Conservation (phyloP, 164 flowering plant species). For the Macadamia tetraphylla region DNA sequence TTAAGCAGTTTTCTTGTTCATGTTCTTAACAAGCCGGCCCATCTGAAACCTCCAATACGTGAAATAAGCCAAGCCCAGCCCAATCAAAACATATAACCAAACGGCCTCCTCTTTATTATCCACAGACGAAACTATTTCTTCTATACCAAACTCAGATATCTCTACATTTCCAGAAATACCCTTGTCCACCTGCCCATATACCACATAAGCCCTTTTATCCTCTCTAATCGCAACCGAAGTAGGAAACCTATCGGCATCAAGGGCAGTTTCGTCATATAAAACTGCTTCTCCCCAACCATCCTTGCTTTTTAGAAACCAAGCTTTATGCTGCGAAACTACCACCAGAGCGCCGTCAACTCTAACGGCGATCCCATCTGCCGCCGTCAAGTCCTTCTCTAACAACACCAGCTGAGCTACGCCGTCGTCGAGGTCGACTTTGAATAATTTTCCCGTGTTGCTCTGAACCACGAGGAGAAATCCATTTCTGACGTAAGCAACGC, state of each 20-base stretch:
- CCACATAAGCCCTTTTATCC: constrained; percentile 55
- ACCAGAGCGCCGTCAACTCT: constrained; percentile 57
- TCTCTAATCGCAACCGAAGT: constrained; percentile 43
- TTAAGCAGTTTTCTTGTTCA: constrained; percentile 50
- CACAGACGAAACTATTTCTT: constrained; percentile 45
- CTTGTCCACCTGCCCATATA: constrained; percentile 63
- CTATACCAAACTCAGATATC: constrained; percentile 54
- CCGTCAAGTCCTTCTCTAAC: constrained; percentile 32
- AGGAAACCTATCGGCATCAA: constrained; percentile 48
- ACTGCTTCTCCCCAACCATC: constrained; percentile 69
- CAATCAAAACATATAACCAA: constrained; percentile 69
- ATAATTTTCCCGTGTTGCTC: constrained; percentile 69
- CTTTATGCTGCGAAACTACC: constrained; percentile 43
- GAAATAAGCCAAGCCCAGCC: constrained; percentile 71
- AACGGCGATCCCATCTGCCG: constrained; percentile 57
- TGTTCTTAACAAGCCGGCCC: constrained; percentile 51
- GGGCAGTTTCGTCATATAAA: constrained; percentile 58
- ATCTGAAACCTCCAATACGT: constrained; percentile 86
- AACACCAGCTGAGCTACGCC: constrained; percentile 56
- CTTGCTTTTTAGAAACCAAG: constrained; percentile 61
- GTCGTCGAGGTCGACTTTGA: constrained; percentile 55
- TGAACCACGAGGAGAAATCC: constrained; percentile 70
- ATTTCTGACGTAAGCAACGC: constrained; percentile 56
- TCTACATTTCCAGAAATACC: constrained; percentile 43
- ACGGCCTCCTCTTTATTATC: constrained; percentile 50